Evolutionary conservation across 208 protist species (phyloP).

Genomic region (Leishmania lainsoni): DNA sequence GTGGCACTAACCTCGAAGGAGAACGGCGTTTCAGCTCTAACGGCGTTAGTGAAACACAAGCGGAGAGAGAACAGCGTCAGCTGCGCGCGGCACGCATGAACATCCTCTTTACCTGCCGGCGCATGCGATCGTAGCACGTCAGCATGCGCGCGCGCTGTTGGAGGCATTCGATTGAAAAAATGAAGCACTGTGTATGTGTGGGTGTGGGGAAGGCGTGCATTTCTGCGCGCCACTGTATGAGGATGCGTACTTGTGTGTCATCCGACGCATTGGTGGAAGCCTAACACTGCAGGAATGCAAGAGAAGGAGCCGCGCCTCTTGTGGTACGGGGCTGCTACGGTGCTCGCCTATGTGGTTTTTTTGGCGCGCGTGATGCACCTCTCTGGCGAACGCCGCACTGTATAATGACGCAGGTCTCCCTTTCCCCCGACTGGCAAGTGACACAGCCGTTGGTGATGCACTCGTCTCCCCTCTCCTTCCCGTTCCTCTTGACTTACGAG

Average conservation of each 20-base stretch:
- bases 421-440: background rate
- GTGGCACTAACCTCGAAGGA: background rate
- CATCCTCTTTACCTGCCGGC: conserved; percentile 8
- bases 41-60: background rate
- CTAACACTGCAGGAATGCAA: background rate
- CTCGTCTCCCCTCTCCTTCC: background rate
- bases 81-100: background rate
- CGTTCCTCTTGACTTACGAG: background rate
- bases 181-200: background rate
- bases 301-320: background rate
- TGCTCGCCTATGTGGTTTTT: background rate
- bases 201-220: background rate
- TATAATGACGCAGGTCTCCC: background rate
- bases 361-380: background rate
- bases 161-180: background rate
- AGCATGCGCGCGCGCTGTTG: background rate
- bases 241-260: background rate
- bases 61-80: background rate
- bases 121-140: conserved; percentile 9
- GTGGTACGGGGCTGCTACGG: background rate
- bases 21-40: background rate
- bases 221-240: background rate
- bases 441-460: too few relatives aligned
- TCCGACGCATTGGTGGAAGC: background rate
- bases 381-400: background rate